Conservation (phyloP, 768 basidiomycete species). For the Gloeopeniophorella convolvens region DNA sequence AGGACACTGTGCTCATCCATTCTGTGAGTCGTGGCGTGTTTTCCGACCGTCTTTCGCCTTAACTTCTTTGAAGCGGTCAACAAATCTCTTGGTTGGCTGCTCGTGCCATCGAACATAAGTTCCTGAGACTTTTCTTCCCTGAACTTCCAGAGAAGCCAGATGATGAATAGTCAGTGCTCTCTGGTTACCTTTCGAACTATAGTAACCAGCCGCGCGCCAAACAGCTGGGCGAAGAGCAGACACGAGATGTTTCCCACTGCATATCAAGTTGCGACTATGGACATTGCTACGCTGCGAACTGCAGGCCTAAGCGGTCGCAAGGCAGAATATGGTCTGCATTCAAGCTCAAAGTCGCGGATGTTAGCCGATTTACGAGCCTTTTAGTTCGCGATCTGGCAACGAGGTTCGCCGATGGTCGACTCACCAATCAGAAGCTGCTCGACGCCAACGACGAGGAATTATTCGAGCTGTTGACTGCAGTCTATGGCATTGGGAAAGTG, state of each 20-base stretch:
- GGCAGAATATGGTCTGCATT: slow-evolving; percentile 72
- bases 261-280: slow-evolving; percentile 54
- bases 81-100: slow-evolving; percentile 89
- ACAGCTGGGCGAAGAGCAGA: slow-evolving; percentile 13
- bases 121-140: slow-evolving; percentile 69
- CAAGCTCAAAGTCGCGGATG: neutral
- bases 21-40: slow-evolving; percentile 39
- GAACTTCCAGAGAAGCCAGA: slow-evolving; percentile 61
- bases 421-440: slow-evolving; percentile 66
- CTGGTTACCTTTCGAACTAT: slow-evolving; percentile 8
- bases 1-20: slow-evolving; percentile 71
- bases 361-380: neutral
- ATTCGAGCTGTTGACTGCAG: slow-evolving; percentile 64
- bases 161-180: slow-evolving; percentile 40
- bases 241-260: slow-evolving; percentile 59
- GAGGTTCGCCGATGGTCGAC: slow-evolving; percentile 73
- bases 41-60: neutral
- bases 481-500: slow-evolving; percentile 74
- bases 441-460: slow-evolving; percentile 73
- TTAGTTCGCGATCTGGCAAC: slow-evolving; percentile 73
- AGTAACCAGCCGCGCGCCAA: neutral
- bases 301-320: slow-evolving; percentile 83
- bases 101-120: slow-evolving; percentile 72
- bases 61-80: slow-evolving; percentile 45
- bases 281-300: slow-evolving; percentile 51